Evolutionary conservation across 75 land plant genomes (phyloP).

Genomic region (Ceratopteris richardii): DNA sequence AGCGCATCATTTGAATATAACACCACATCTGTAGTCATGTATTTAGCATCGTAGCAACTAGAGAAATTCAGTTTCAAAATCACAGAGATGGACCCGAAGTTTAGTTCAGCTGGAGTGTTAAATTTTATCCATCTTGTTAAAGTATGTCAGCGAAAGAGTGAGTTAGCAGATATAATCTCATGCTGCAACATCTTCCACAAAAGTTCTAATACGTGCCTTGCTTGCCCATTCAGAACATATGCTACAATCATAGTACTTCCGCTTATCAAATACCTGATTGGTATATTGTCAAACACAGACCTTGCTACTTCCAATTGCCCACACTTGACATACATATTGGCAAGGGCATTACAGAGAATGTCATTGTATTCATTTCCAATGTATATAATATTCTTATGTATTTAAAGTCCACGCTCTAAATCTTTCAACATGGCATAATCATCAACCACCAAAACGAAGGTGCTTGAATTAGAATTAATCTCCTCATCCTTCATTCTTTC

Average conservation of each 20-base stretch:
- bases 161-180: slow-evolving; percentile 32
- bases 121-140: no score
- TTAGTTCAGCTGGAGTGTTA: no score
- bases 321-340: slow-evolving; percentile 32
- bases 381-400: slow-evolving; percentile 16
- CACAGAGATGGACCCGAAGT: no score
- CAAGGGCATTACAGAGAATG: slow-evolving; percentile 21
- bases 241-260: slow-evolving; percentile 52
- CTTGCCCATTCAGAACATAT: slow-evolving; percentile 26
- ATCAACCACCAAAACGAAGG: slow-evolving; percentile 23
- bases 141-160: no score
- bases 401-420: slow-evolving; percentile 1
- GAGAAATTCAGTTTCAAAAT: no score
- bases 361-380: slow-evolving; percentile 16
- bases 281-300: slow-evolving; percentile 16
- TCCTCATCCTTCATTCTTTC: slow-evolving; percentile 17
- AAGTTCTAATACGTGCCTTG: slow-evolving; percentile 28
- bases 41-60: no score
- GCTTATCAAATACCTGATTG: slow-evolving; percentile 11
- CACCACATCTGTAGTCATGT: no score
- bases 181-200: slow-evolving; percentile 36
- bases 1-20: no score
- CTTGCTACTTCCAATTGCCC: slow-evolving; percentile 18
- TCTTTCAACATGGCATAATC: slow-evolving; percentile 9
- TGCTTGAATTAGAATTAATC: slow-evolving; percentile 23